A percentile compares a stretch with the other conserved stretches of the same genome.
Conservation (phyloP, 2,329 filamentous ascomycete species). For the Xylaria sp. region DNA sequence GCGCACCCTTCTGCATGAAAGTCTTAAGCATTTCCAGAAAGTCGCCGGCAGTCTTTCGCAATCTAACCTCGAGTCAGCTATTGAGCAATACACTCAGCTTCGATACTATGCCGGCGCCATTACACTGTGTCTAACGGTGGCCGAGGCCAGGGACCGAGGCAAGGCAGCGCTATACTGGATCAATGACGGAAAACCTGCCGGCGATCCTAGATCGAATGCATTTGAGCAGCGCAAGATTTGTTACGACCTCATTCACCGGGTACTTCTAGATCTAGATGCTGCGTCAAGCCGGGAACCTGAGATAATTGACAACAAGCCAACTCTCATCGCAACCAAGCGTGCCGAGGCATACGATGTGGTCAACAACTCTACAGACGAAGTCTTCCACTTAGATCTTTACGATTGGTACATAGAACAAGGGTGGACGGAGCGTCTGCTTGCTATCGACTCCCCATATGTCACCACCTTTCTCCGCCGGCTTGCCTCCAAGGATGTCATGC, state of each 20-base stretch:
- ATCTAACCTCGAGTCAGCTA: slow-evolving; percentile 81
- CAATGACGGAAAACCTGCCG: slow-evolving; percentile 79
- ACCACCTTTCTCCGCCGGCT: slow-evolving; percentile 85
- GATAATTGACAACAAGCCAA: slow-evolving; percentile 80
- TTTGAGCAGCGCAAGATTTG: slow-evolving; percentile 80
- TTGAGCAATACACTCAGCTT: slow-evolving; percentile 81
- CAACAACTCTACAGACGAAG: slow-evolving; percentile 86
- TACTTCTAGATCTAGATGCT: slow-evolving; percentile 80
- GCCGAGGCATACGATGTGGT: slow-evolving; percentile 92
- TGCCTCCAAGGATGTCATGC: slow-evolving; percentile 75
- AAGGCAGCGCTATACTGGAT: slow-evolving; percentile 89
- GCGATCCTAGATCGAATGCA: slow-evolving; percentile 74
- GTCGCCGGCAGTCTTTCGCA: slow-evolving; percentile 85
- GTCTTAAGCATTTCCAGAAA: slow-evolving; percentile 85
- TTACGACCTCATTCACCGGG: slow-evolving; percentile 88
- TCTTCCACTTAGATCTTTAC: slow-evolving; percentile 96
- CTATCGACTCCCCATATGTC: slow-evolving; percentile 86
- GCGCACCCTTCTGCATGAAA: slow-evolving; percentile 86
- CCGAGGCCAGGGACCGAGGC: slow-evolving; percentile 84
- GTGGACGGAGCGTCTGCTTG: slow-evolving; percentile 85
- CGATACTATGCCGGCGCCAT: slow-evolving; percentile 96
- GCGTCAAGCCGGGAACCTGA: slow-evolving; percentile 76
- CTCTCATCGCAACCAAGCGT: slow-evolving; percentile 79
- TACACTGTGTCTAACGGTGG: slow-evolving; percentile 84
- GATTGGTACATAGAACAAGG: slow-evolving; percentile 94